Percentiles rank a stretch among this genome's conserved stretches.
Evolutionary conservation across 2,329 filamentous ascomycete genomes (phyloP).

Genomic region (Talaromyces sp.): DNA sequence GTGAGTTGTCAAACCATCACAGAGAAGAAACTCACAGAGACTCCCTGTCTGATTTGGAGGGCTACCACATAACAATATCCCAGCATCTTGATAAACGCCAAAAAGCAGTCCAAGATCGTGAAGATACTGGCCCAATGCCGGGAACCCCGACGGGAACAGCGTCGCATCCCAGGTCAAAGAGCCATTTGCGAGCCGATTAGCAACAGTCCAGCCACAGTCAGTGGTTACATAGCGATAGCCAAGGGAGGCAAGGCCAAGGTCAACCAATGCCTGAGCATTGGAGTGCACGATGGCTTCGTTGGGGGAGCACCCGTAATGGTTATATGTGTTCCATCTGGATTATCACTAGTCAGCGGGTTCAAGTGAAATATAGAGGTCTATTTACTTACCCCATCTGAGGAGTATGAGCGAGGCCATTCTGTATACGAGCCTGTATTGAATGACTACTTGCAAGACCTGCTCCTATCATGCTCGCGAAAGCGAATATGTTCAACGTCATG

Average conservation of each 20-base stretch:
- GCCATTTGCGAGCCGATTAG: slow-evolving; percentile 35
- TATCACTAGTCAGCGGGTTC: not conserved
- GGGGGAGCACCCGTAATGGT: slow-evolving; percentile 52
- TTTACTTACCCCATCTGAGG: slow-evolving; percentile 30
- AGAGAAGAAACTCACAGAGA: slow-evolving; percentile 26
- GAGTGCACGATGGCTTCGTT: slow-evolving; percentile 49
- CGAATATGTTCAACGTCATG: not conserved
- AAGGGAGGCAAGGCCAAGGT: slow-evolving; percentile 49
- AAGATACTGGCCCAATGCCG: slow-evolving; percentile 39
- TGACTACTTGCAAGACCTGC: not conserved
- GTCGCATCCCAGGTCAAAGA: slow-evolving; percentile 42
- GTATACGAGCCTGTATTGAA: not conserved
- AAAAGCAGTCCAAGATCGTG: slow-evolving; percentile 42
- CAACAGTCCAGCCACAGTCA: slow-evolving; percentile 58
- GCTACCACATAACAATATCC: slow-evolving; percentile 40
- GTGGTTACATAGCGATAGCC: slow-evolving; percentile 58
- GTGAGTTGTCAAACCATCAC: not conserved
- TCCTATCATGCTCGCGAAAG: not conserved
- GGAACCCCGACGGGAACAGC: slow-evolving; percentile 44
- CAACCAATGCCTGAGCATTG: slow-evolving; percentile 54
- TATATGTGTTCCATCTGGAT: slow-evolving; percentile 58
- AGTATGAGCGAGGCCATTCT: slow-evolving; percentile 28
- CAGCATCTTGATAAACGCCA: slow-evolving; percentile 47
- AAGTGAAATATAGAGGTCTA: not conserved
- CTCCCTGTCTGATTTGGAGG: slow-evolving; percentile 34